phyloP scores from a whole-genome alignment of 2,329 filamentous ascomycete species.

The Cordyceps javanica region DNA sequence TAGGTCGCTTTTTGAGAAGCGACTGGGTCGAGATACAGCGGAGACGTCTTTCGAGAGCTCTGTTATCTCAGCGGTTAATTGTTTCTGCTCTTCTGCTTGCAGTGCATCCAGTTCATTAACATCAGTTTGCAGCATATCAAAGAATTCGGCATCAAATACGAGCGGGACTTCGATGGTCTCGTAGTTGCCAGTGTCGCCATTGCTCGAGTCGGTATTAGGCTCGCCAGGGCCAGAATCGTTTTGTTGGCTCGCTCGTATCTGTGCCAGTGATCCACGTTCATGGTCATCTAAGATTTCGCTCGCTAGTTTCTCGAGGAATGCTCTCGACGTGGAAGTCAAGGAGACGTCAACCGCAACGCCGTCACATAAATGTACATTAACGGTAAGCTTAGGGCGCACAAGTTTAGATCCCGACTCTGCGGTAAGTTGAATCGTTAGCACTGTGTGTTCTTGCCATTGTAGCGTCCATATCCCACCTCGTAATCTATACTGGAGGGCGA shows the following conservation, averaged over 20 bases:
- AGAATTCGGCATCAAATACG: constrained; percentile 73
- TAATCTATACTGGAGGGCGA: constrained; percentile 49
- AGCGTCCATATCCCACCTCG: constrained; percentile 32
- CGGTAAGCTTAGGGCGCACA: constrained; percentile 63
- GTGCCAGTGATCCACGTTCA: neutral
- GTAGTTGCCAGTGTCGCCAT: constrained; percentile 13
- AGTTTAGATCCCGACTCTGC: constrained; percentile 34
- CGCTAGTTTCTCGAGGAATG: constrained; percentile 56
- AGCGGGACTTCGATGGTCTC: constrained; percentile 65
- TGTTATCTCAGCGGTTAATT: constrained; percentile 57
- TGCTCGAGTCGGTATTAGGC: neutral
- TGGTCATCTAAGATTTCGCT: constrained; percentile 24
- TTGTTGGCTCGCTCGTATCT: neutral
- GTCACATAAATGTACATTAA: constrained; percentile 60
- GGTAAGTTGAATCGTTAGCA: neutral
- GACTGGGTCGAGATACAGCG: constrained; percentile 57
- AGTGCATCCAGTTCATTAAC: constrained; percentile 63
- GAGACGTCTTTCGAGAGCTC: constrained; percentile 59
- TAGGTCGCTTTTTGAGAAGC: constrained; percentile 59
- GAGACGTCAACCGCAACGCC: constrained; percentile 63
- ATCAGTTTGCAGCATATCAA: constrained; percentile 66
- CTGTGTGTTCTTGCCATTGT: neutral
- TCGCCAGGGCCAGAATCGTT: neutral
- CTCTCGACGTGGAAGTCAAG: constrained; percentile 58
- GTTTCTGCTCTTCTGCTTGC: constrained; percentile 58